Evolutionary conservation across 768 basidiomycete species (phyloP).

Genomic region (Trametes villosa): DNA sequence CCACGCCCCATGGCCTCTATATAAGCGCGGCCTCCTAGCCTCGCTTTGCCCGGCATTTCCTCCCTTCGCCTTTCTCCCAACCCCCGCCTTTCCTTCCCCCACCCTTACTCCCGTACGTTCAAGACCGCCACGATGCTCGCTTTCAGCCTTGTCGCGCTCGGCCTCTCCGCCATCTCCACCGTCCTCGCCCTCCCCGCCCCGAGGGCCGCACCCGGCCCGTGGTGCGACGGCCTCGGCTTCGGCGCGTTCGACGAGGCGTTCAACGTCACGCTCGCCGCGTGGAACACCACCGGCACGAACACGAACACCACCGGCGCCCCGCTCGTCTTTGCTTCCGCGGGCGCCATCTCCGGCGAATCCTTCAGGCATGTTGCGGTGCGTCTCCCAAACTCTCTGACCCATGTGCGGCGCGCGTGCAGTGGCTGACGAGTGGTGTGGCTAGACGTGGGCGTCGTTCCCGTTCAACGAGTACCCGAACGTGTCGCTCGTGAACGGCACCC

Average conservation of each 20-base stretch:
- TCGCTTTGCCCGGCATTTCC: not conserved
- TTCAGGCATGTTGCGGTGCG: slow-evolving; percentile 51
- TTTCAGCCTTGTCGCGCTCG: slow-evolving; percentile 11
- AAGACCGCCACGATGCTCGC: slow-evolving; percentile 22
- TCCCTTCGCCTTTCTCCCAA: not conserved
- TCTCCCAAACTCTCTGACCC: not conserved
- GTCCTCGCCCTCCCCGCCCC: slow-evolving; percentile 12
- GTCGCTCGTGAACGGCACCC: slow-evolving; percentile 41
- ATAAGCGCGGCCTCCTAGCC: not conserved
- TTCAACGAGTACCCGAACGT: slow-evolving; percentile 52
- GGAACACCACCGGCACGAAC: slow-evolving; percentile 46
- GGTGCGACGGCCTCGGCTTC: slow-evolving; percentile 29
- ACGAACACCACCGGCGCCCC: slow-evolving; percentile 50
- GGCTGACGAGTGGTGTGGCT: not conserved
- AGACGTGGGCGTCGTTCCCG: slow-evolving; percentile 56
- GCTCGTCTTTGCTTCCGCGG: slow-evolving; percentile 46
- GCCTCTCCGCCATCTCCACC: slow-evolving; percentile 14
- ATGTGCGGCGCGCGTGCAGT: not conserved
- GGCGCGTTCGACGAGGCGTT: slow-evolving; percentile 34
- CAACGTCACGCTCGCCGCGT: slow-evolving; percentile 53
- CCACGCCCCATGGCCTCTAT: not conserved
- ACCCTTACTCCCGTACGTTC: not conserved
- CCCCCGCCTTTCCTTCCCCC: not conserved
- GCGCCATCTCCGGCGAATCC: slow-evolving; percentile 37
- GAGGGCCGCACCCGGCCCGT: slow-evolving; percentile 13